A percentile compares a stretch with the other conserved stretches of the same genome.
Evolutionary conservation across 179 eudicot genomes (phyloP).

Genomic region (Dionaea muscipula): DNA sequence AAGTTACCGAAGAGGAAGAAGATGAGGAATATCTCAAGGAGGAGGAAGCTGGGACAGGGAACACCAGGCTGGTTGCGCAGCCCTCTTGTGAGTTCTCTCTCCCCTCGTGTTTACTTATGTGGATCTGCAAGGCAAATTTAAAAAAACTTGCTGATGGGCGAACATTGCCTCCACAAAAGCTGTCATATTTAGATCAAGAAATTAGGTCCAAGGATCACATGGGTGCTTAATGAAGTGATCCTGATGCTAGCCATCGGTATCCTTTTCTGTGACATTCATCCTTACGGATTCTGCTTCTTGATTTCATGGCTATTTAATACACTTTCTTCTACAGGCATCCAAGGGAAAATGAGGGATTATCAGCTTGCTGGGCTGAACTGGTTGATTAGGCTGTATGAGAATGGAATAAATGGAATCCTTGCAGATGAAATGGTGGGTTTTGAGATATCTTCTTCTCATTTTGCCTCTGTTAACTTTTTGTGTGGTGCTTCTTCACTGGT

Average conservation of each 20-base stretch:
- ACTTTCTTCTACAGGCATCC: slow-evolving; percentile 52
- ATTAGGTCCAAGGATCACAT: no score
- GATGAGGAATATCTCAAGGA: slow-evolving; percentile 88
- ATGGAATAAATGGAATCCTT: slow-evolving; percentile 94
- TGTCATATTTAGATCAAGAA: no score
- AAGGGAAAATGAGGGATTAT: slow-evolving; percentile 95
- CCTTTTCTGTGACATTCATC: no score
- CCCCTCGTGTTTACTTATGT: slow-evolving; percentile 1
- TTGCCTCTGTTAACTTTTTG: slow-evolving; percentile 1
- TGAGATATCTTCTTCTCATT: background rate
- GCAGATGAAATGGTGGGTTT: slow-evolving; percentile 89
- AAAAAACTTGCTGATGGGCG: no score
- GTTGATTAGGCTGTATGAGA: slow-evolving; percentile 89
- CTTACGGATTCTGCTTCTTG: background rate
- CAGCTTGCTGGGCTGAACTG: slow-evolving; percentile 96
- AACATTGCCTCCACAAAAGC: no score
- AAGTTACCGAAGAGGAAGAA: slow-evolving; percentile 92
- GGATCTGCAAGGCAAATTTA: background rate
- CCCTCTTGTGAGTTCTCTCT: slow-evolving; percentile 61
- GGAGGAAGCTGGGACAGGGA: slow-evolving; percentile 80
- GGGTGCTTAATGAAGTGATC: no score
- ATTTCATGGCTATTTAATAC: no score
- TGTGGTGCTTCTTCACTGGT: background rate
- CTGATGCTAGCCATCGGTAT: no score
- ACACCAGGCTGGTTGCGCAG: slow-evolving; percentile 67